phyloP scores from a whole-genome alignment of 768 basidiomycete genomes.

The Austroboletus festivus region DNA sequence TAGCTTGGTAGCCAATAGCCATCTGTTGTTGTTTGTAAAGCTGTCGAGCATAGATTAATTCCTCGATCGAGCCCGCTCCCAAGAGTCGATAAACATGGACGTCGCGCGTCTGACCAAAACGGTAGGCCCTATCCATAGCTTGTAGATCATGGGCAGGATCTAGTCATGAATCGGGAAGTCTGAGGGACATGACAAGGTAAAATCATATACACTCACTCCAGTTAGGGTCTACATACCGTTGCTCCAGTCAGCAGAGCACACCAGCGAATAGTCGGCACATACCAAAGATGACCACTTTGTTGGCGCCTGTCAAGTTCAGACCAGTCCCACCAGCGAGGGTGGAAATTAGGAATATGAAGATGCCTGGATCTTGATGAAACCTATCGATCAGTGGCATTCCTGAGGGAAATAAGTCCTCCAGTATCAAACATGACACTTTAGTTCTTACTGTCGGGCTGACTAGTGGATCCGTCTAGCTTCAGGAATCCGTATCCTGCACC shows the following conservation, averaged over 20 bases:
- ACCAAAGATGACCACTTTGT: conserved; percentile 93
- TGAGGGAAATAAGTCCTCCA: conserved; percentile 26
- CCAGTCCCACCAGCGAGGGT: conserved; percentile 92
- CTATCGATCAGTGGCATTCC: conserved; percentile 85
- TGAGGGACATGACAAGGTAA: not conserved
- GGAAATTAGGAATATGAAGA: conserved; percentile 85
- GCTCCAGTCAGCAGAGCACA: not conserved
- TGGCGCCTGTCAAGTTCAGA: conserved; percentile 86
- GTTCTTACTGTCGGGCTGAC: conserved; percentile 59
- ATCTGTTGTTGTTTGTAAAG: conserved; percentile 94
- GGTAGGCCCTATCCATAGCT: conserved; percentile 84
- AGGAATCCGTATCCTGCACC: conserved; percentile 55
- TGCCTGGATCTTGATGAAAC: conserved; percentile 70
- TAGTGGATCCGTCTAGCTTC: conserved; percentile 77
- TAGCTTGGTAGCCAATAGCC: conserved; percentile 85
- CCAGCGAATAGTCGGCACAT: conserved; percentile 19
- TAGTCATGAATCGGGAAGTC: conserved; percentile 29
- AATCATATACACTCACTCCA: conserved; percentile 72
- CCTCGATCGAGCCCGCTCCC: conserved; percentile 84
- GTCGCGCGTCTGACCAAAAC: conserved; percentile 84
- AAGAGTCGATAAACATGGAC: conserved; percentile 82
- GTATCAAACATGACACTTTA: not conserved
- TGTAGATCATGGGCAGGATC: conserved; percentile 95
- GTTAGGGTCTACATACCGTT: conserved; percentile 64
- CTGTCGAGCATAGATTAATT: conserved; percentile 84